phyloP scores from a whole-genome alignment of 2,329 filamentous ascomycete species.

The Diaporthe nobilis region DNA sequence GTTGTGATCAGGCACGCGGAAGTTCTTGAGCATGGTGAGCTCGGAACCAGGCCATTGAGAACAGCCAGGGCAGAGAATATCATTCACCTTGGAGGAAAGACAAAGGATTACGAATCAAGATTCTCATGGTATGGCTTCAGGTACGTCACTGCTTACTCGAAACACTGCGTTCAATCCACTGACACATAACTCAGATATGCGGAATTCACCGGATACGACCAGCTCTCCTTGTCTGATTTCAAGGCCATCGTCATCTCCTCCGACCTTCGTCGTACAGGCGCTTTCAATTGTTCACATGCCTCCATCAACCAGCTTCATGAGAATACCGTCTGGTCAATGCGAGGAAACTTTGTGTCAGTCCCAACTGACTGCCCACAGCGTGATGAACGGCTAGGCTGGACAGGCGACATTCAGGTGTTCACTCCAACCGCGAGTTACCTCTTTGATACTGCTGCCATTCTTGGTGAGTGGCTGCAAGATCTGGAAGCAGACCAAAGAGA shows the following conservation, averaged over 20 bases:
- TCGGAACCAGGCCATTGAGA: conserved; percentile 58
- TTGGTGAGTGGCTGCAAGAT: conserved; percentile 66
- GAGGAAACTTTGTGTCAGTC: conserved; percentile 69
- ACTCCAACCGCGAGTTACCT: conserved; percentile 65
- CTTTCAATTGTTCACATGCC: conserved; percentile 65
- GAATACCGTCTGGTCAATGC: conserved; percentile 70
- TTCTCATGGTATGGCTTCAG: conserved; percentile 66
- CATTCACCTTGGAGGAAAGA: conserved; percentile 49
- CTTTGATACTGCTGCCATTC: conserved; percentile 66
- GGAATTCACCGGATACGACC: conserved; percentile 56
- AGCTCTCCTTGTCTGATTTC: conserved; percentile 41
- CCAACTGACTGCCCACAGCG: conserved; percentile 72
- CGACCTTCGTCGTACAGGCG: conserved; percentile 64
- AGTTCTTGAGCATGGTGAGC: conserved; percentile 65
- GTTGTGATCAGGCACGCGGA: conserved; percentile 67
- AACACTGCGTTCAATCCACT: not conserved
- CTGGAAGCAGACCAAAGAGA: conserved; percentile 53
- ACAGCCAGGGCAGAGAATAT: conserved; percentile 58
- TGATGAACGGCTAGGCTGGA: conserved; percentile 69
- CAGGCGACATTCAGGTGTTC: conserved; percentile 65
- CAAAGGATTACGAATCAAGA: conserved; percentile 47
- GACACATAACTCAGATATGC: conserved; percentile 61
- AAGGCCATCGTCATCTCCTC: conserved; percentile 60
- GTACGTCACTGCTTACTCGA: not conserved
- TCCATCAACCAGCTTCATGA: conserved; percentile 67